Evolutionary conservation across 352 stramenopile species (phyloP), one percentile per base, ranked within the genome.

Genomic region (Phytophthora tubulina): DNA sequence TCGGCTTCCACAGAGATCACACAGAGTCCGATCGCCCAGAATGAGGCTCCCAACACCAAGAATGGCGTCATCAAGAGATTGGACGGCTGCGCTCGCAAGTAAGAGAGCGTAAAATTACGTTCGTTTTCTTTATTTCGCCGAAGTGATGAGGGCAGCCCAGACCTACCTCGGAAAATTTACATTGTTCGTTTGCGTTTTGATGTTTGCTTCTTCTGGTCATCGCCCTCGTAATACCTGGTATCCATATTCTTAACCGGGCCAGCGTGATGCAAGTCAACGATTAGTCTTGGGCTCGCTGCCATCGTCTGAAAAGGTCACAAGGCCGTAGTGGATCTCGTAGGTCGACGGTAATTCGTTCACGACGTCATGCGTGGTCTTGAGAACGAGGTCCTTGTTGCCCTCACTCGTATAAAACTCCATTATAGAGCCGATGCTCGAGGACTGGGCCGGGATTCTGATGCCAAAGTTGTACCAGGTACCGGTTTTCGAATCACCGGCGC

Each of bases 401-500:
- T 57, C 48, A 36, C 59, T 67, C 27, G 27, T 58, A 38, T 67
- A 67, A n/a, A 67, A 59, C 11, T 51, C 36, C 6, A 67, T 10
- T 31, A 51, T 15, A 9, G 46, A 51, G 35, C 59, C 48, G 17
- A 42, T 57, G 14, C 59, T 48, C 11, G 48, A 42, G 4, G 11
- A 13, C 6, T 45, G 17, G 32, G 46, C 35, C 35, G 27, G 32
- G 13, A 67, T 39, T 17, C 13, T 36, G 17, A 67, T 32, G 36
- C 38, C 46, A n/a, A 67, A 67, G 36, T 67, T 67, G 48, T 67
- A 67, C 59, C 59, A 67, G 27, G 59, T 67, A 10, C 48, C 59
- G 30, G 48, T n/a, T n/a, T n/a, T n/a, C n/a, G n/a, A n/a, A n/a
- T n/a, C n/a, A n/a, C n/a, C n/a, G n/a, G n/a, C n/a, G n/a, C n/a